Conservation (phyloP, 768 basidiomycete genomes). For the Suillus spraguei region DNA sequence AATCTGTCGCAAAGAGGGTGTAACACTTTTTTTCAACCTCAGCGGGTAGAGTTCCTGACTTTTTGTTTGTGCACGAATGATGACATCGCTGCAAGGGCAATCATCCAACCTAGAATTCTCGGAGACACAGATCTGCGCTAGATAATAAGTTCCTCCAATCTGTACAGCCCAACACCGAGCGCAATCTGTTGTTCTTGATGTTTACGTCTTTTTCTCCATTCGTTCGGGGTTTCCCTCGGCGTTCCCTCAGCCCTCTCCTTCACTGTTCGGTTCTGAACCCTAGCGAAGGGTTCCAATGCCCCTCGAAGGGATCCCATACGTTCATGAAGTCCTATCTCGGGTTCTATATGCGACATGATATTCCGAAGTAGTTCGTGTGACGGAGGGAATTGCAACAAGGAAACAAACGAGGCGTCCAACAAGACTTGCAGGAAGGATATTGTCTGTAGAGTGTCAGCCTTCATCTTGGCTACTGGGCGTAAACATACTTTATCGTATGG, state of each 20-base stretch:
- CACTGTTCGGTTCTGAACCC: slow-evolving; percentile 50
- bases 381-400: slow-evolving; percentile 61
- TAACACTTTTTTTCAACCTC: background rate
- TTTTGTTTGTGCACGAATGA: slow-evolving; percentile 17
- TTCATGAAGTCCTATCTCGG: slow-evolving; percentile 54
- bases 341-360: slow-evolving; percentile 53
- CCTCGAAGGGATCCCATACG: slow-evolving; percentile 59
- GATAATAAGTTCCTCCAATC: slow-evolving; percentile 69
- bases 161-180: slow-evolving; percentile 3
- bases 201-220: slow-evolving; percentile 58
- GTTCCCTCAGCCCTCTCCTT: slow-evolving; percentile 42
- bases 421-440: slow-evolving; percentile 62
- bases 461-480: slow-evolving; percentile 52
- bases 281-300: slow-evolving; percentile 58
- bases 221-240: slow-evolving; percentile 36
- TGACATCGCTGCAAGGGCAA: background rate
- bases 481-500: slow-evolving; percentile 27
- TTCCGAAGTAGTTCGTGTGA: slow-evolving; percentile 43
- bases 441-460: slow-evolving; percentile 43
- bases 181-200: slow-evolving; percentile 42
- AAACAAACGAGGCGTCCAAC: slow-evolving; percentile 73
- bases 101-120: background rate
- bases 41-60: slow-evolving; percentile 17
- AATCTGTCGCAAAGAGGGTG: too few species aligned
- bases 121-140: slow-evolving; percentile 27